Percentiles rank a stretch among this genome's conserved stretches.
These are phyloP conservation scores for Diaporthe sp. DNA, from an alignment of 2,329 filamentous ascomycete species.

Conservation along the genomic window DNA sequence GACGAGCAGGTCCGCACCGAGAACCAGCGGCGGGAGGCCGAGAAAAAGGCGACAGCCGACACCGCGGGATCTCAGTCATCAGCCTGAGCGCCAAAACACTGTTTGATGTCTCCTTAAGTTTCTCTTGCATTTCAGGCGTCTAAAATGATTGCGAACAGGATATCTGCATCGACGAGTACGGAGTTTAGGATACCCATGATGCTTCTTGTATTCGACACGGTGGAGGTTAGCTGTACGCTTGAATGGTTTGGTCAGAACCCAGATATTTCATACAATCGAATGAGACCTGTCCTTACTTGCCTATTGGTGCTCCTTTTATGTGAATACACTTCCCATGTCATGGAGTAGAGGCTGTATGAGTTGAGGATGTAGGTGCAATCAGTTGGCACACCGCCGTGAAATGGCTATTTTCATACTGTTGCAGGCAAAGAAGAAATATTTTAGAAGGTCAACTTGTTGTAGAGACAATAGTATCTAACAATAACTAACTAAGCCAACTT, in stretches of 20 bases:
- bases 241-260: neutral
- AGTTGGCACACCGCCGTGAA: neutral
- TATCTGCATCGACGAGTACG: neutral
- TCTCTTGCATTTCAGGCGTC: neutral
- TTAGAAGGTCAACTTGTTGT: too few species aligned
- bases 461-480: too few species aligned
- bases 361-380: neutral
- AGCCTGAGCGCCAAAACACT: neutral
- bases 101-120: too few species aligned
- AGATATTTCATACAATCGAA: neutral
- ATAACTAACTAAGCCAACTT: too few species aligned
- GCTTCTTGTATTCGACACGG: neutral
- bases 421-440: too few species aligned
- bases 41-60: neutral
- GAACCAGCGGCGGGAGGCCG: slow-evolving; percentile 44
- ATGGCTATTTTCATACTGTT: neutral
- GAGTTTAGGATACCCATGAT: neutral
- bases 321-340: neutral
- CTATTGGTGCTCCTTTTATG: too few species aligned
- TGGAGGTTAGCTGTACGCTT: neutral
- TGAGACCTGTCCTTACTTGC: neutral
- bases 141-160: neutral
- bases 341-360: neutral
- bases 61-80: slow-evolving; percentile 22
- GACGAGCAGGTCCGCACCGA: slow-evolving; percentile 47